phyloP scores from a whole-genome alignment of 768 basidiomycete genomes.

The Lentinula guzmanii region DNA sequence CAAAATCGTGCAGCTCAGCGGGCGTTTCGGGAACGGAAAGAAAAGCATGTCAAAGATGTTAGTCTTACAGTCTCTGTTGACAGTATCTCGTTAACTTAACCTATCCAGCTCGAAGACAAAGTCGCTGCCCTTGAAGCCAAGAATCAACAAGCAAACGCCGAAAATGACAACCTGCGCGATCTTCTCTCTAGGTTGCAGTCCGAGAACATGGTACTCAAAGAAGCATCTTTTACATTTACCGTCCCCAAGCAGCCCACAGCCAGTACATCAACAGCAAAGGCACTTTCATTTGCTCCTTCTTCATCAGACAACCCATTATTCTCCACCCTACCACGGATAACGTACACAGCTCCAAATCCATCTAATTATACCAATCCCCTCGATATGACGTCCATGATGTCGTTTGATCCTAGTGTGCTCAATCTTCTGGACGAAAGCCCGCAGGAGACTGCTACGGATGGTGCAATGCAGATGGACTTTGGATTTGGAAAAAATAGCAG shows the following conservation, averaged over 20 bases:
- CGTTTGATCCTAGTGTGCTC: slow-evolving; percentile 66
- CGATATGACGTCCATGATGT: slow-evolving; percentile 63
- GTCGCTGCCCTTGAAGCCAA: slow-evolving; percentile 82
- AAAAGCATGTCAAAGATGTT: slow-evolving; percentile 96
- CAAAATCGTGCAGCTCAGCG: slow-evolving; percentile 97
- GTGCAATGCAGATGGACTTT: slow-evolving; percentile 57
- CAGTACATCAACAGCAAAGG: slow-evolving; percentile 18
- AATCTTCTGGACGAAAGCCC: slow-evolving; percentile 56
- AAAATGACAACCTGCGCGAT: slow-evolving; percentile 89
- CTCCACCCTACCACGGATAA: slow-evolving; percentile 15
- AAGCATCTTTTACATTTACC: slow-evolving; percentile 78
- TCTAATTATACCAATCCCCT: slow-evolving; percentile 37
- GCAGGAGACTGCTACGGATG: slow-evolving; percentile 48
- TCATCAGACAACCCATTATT: slow-evolving; percentile 18
- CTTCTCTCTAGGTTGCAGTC: slow-evolving; percentile 78
- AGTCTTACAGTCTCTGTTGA: slow-evolving; percentile 25
- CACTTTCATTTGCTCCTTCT: slow-evolving; percentile 21
- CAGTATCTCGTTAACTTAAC: not conserved
- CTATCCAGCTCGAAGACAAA: slow-evolving; percentile 78
- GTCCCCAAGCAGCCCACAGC: slow-evolving; percentile 41
- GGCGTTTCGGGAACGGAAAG: slow-evolving; percentile 95
- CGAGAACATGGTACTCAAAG: slow-evolving; percentile 81
- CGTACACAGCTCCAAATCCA: slow-evolving; percentile 25
- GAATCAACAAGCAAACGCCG: slow-evolving; percentile 62
- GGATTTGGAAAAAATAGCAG: slow-evolving; percentile 47